These are phyloP conservation scores for Eucommia ulmoides DNA, from an alignment of 257 asterid genomes.

Conservation along the genomic window DNA sequence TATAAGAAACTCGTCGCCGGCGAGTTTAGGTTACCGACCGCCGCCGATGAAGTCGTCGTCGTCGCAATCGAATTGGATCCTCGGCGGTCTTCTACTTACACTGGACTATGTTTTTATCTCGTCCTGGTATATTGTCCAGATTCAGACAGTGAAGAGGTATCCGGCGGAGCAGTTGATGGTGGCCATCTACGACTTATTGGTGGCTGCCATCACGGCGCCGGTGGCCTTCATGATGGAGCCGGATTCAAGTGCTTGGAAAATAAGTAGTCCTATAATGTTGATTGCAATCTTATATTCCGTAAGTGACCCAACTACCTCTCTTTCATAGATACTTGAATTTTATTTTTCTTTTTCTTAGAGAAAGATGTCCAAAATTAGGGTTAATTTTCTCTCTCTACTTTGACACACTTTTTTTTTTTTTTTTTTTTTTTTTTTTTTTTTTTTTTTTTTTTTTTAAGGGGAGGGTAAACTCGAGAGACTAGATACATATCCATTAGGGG, in stretches of 20 bases:
- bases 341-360: background rate
- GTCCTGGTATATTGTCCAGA: conserved; percentile 24
- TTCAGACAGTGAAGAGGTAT: conserved; percentile 18
- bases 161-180: conserved; percentile 46
- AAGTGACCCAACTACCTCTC: background rate
- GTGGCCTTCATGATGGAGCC: conserved; percentile 13
- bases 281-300: conserved; percentile 7
- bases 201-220: conserved; percentile 10
- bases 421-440: no score
- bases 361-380: background rate
- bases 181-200: conserved; percentile 4
- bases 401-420: no score
- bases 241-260: conserved; percentile 14
- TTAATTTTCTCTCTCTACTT: no score
- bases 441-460: no score
- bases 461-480: no score
- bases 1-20: no score
- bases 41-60: conserved; percentile 6
- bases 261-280: background rate
- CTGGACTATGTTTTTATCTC: conserved; percentile 14
- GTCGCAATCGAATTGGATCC: conserved; percentile 22
- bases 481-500: no score
- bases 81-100: no score
- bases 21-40: background rate
- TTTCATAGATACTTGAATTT: background rate